Base-by-base conservation (phyloP, 192 early-diverging fungal species). In the Entrophospora sp. region DNA sequence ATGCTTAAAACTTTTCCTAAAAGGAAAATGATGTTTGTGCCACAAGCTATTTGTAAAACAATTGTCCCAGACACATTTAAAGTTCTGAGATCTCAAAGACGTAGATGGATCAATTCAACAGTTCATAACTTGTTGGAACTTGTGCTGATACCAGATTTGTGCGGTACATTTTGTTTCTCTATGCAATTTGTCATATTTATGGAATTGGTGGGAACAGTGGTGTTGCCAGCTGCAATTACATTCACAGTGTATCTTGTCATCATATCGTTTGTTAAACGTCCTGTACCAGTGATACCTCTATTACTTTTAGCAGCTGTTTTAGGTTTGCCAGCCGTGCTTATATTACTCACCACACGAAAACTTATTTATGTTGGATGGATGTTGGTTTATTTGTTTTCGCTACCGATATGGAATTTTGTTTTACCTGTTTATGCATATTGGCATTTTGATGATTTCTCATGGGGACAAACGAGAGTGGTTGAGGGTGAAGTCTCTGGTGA, bases 131-230 rank as follows among this genome's bases (percentile, higher is more conserved):
- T 95, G 63, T 69, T 85, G 68, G 93, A 95, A 73, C 64, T 95
- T 45, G 80, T 95, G 28, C 73, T 90, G 46, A 86, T 93, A 61
- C 77, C 83, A 28, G 88, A 95, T 69, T 77, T 95, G 51, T 95
- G 93, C 73, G 93, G 93, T 3, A 88, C 85, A 6, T 95, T 92
- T 72, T 93, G 89, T 63, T 91, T 92, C 68, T 90, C 88, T 35
- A 91, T 95, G 93, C 95, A 97, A 82, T 97, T 97, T 76, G 85
- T 96, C 43, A 87, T 98, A 42, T 90, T 92, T 57, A 91, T 98
- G 87, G 94, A 98, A 43, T 78, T 98, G 28, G 77, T 95, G 32
- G 94, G 93, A 31, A 96, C 96, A 5, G 81, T 95, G 27, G 89
- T 91, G 9, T 77, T 98, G 14, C 96, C 96, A 0, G 96, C 93